Evolutionary conservation across 2,329 filamentous ascomycete genomes (phyloP).

Genomic region (Paraphoma chrysanthemicola): DNA sequence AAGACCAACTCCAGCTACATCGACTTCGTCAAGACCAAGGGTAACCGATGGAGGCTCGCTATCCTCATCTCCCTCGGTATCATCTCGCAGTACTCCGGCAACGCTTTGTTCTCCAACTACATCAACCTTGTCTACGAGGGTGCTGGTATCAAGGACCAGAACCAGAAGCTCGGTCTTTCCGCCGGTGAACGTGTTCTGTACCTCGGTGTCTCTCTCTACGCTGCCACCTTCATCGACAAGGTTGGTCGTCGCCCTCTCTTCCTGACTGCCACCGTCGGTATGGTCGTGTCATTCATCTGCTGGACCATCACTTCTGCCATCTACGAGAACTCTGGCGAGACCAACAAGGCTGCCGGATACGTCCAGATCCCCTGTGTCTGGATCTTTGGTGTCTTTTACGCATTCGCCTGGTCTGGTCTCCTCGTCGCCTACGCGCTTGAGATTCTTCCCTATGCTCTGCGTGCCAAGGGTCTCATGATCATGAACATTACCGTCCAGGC

Average conservation of each 20-base stretch:
- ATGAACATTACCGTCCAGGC: slow-evolving; percentile 72
- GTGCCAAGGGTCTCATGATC: slow-evolving; percentile 58
- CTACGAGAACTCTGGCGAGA: slow-evolving; percentile 37
- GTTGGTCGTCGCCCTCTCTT: slow-evolving; percentile 65
- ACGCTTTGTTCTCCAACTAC: slow-evolving; percentile 72
- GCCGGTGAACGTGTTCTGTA: slow-evolving; percentile 66
- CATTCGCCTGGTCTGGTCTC: slow-evolving; percentile 65
- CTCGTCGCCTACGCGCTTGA: slow-evolving; percentile 62
- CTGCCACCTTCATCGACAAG: slow-evolving; percentile 63
- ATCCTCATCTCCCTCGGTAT: slow-evolving; percentile 70
- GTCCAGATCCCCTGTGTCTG: slow-evolving; percentile 60
- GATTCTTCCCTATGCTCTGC: slow-evolving; percentile 58
- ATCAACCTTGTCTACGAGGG: slow-evolving; percentile 67
- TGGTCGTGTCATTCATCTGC: slow-evolving; percentile 44
- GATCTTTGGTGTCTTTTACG: slow-evolving; percentile 60
- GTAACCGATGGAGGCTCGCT: slow-evolving; percentile 69
- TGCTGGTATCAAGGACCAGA: slow-evolving; percentile 63
- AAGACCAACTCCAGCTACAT: slow-evolving; percentile 61
- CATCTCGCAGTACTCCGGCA: slow-evolving; percentile 73
- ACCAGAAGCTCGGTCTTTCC: slow-evolving; percentile 38
- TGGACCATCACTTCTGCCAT: slow-evolving; percentile 46
- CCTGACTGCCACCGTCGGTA: slow-evolving; percentile 51
- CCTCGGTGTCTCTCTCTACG: slow-evolving; percentile 63
- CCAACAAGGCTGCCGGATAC: slow-evolving; percentile 48
- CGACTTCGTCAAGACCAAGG: slow-evolving; percentile 68